Evolutionary conservation across 2,329 filamentous ascomycete genomes (phyloP).

Genomic region (Scedosporium aurantiacum): DNA sequence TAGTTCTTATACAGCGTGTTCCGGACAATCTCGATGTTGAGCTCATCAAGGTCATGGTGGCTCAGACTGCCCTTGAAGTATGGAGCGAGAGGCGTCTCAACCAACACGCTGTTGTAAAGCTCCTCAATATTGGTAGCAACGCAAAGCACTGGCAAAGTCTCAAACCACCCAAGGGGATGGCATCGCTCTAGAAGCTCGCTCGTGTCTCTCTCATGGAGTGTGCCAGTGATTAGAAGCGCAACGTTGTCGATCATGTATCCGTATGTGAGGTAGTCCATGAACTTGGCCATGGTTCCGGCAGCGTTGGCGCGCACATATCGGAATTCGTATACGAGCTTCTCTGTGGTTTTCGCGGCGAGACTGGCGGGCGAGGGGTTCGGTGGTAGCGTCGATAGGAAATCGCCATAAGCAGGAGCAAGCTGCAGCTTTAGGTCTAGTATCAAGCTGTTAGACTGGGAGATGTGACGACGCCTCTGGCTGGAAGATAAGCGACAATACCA

Average conservation of each 20-base stretch:
- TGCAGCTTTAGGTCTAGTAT: conserved; percentile 86
- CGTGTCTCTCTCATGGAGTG: conserved; percentile 92
- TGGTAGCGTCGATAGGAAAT: conserved; percentile 86
- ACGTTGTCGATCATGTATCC: conserved; percentile 99
- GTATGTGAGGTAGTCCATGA: conserved; percentile 97
- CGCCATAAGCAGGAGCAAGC: conserved; percentile 90
- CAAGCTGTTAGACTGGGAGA: background rate
- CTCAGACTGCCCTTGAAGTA: conserved; percentile 97
- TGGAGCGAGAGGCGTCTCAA: conserved; percentile 88
- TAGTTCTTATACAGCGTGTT: conserved; percentile 99
- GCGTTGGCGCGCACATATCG: conserved; percentile 92
- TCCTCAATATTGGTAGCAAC: conserved; percentile 98
- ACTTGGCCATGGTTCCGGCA: conserved; percentile 79
- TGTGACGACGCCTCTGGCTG: conserved; percentile 7
- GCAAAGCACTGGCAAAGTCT: conserved; percentile 96
- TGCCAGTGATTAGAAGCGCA: conserved; percentile 92
- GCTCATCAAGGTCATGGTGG: conserved; percentile 92
- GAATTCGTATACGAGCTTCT: conserved; percentile 96
- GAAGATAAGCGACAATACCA: conserved; percentile 41
- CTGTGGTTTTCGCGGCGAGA: conserved; percentile 88
- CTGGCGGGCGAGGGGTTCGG: conserved; percentile 95
- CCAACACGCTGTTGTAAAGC: conserved; percentile 93
- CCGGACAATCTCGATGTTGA: conserved; percentile 98
- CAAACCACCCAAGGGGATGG: conserved; percentile 96
- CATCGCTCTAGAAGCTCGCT: conserved; percentile 90